Percentiles rank a stretch among this genome's conserved stretches.
These are phyloP conservation scores for Sarocladiaceae sp. DNA, from an alignment of 2,329 filamentous ascomycete species.

Conservation along the genomic window DNA sequence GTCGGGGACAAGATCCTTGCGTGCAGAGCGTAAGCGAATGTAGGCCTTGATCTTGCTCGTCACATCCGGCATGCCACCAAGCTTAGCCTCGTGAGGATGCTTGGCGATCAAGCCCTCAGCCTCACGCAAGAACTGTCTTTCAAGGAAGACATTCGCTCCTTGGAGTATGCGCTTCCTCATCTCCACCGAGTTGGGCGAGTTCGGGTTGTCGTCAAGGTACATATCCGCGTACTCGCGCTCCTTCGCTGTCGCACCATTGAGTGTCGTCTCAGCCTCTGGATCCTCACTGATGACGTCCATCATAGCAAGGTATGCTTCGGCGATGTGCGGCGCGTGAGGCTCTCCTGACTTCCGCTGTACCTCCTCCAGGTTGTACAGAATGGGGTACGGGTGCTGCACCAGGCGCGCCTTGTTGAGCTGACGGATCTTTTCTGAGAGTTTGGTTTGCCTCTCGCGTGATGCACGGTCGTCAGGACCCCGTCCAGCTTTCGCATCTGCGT, in stretches of 20 bases:
- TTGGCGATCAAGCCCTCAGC: constrained; percentile 75
- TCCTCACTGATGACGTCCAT: constrained; percentile 75
- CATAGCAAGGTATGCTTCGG: constrained; percentile 79
- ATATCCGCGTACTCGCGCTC: constrained; percentile 72
- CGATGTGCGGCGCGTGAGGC: constrained; percentile 67
- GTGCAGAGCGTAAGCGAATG: constrained; percentile 72
- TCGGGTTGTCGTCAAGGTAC: constrained; percentile 72
- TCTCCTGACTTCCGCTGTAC: constrained; percentile 69
- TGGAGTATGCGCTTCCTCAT: constrained; percentile 76
- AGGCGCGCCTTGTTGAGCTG: constrained; percentile 71
- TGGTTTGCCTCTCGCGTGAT: constrained; percentile 77
- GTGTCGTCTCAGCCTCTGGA: constrained; percentile 50
- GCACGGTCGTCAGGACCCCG: constrained; percentile 63
- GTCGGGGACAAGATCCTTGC: constrained; percentile 81
- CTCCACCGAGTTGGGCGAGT: constrained; percentile 57
- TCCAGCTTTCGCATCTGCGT: constrained; percentile 16
- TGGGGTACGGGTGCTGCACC: constrained; percentile 62
- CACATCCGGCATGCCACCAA: constrained; percentile 83
- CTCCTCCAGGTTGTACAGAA: constrained; percentile 71
- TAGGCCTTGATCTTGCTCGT: constrained; percentile 91
- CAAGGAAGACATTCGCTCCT: constrained; percentile 75
- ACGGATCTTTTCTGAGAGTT: constrained; percentile 75
- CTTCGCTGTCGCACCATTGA: constrained; percentile 61
- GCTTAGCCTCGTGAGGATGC: constrained; percentile 81
- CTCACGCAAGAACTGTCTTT: constrained; percentile 74